Percentiles rank a stretch among this genome's conserved stretches.
phyloP scores from a whole-genome alignment of 768 basidiomycete genomes.

The Lactarius quietus region DNA sequence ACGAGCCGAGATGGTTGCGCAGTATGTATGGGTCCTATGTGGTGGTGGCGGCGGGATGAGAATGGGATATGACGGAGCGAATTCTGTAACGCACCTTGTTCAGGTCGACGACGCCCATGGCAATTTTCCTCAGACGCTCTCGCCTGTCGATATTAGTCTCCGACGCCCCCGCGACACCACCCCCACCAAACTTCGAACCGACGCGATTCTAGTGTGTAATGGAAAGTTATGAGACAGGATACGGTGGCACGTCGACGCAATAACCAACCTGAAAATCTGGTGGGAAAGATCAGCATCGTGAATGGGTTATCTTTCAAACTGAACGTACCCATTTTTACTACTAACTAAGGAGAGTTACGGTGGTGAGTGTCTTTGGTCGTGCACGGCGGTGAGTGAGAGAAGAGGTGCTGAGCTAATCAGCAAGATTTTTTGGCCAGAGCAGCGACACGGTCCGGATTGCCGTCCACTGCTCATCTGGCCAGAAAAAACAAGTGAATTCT shows the following conservation, averaged over 20 bases:
- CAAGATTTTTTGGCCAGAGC: not conserved
- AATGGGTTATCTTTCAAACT: not conserved
- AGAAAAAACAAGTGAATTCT: not conserved
- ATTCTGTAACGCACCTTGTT: constrained; percentile 67
- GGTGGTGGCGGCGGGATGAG: not conserved
- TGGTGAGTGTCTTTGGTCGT: not conserved
- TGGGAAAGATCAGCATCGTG: not conserved
- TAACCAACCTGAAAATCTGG: constrained; percentile 24
- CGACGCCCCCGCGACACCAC: constrained; percentile 91
- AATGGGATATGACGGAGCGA: too few relatives aligned
- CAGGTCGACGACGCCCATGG: constrained; percentile 95
- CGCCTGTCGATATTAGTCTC: constrained; percentile 95
- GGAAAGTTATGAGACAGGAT: not conserved
- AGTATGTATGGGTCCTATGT: constrained; percentile 93
- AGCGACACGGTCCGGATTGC: not conserved
- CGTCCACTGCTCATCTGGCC: not conserved
- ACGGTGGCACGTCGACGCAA: not conserved
- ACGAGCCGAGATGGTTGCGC: constrained; percentile 95
- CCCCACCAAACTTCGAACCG: constrained; percentile 93
- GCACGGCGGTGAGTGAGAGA: not conserved
- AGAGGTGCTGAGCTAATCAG: constrained; percentile 6
- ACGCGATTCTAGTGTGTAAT: constrained; percentile 70
- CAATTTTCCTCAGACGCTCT: constrained; percentile 92
- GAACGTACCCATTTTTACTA: constrained; percentile 23
- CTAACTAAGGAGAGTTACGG: not conserved